These are phyloP conservation scores for Diplosphaera chodatii DNA, from an alignment of 139 green algal species.

Conservation along the genomic window DNA sequence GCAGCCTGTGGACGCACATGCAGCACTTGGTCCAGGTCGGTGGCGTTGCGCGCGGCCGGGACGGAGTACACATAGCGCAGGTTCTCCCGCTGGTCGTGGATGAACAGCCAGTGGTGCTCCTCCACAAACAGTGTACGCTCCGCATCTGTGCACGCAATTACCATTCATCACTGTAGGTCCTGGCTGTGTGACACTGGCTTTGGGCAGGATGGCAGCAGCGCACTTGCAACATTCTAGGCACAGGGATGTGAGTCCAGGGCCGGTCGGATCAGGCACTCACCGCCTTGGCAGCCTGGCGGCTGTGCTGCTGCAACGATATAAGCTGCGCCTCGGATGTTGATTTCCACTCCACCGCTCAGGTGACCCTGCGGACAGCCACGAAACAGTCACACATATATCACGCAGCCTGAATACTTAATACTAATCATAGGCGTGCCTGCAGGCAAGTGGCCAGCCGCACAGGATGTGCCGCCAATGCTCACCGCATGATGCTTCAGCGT, in stretches of 20 bases:
- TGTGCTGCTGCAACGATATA: not conserved
- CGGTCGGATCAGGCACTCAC: not conserved
- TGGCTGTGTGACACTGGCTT: no score
- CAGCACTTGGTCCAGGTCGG: not conserved
- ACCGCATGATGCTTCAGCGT: not conserved
- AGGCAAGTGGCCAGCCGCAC: no score
- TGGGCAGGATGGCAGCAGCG: no score
- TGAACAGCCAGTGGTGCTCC: constrained; percentile 1
- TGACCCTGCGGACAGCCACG: not conserved
- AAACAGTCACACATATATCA: no score
- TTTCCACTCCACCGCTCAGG: not conserved
- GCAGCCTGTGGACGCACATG: not conserved
- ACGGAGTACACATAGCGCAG: not conserved
- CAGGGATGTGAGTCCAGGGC: no score
- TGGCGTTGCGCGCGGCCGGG: not conserved
- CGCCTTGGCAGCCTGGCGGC: not conserved
- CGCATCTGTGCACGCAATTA: no score
- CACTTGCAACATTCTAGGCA: no score
- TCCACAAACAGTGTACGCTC: not conserved
- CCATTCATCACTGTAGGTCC: no score
- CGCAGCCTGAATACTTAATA: no score
- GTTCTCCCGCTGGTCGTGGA: not conserved
- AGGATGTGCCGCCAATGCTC: no score
- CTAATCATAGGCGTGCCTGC: no score
- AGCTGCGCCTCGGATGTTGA: not conserved